Evolutionary conservation across 371 early-diverging fungal species (phyloP).

Genomic region (Furculomyces boomerangus): DNA sequence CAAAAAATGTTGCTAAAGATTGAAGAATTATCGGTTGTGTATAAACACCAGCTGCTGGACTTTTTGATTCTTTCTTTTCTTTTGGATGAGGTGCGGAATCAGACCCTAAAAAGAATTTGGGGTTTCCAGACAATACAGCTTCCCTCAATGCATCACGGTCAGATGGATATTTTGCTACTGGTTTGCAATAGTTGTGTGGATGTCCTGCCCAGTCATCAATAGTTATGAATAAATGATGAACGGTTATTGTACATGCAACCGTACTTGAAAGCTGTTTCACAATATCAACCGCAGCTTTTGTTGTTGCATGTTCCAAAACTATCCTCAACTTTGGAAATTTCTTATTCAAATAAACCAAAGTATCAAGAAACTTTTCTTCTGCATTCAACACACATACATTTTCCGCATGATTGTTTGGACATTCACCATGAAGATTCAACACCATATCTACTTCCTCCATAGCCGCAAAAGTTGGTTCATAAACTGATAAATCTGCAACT

Average conservation of each 20-base stretch:
- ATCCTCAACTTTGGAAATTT: conserved; percentile 87
- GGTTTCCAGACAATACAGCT: conserved; percentile 54
- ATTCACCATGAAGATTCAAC: conserved; percentile 89
- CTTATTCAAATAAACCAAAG: conserved; percentile 60
- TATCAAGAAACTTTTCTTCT: conserved; percentile 76
- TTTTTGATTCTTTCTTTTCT: conserved; percentile 62
- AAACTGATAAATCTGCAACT: conserved; percentile 72
- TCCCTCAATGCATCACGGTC: conserved; percentile 80
- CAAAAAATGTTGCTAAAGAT: conserved; percentile 75
- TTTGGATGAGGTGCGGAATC: conserved; percentile 94
- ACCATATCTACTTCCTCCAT: conserved; percentile 91
- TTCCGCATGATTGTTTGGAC: conserved; percentile 65
- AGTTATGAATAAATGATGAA: conserved; percentile 77
- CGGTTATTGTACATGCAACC: conserved; percentile 87
- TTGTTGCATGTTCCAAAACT: conserved; percentile 92
- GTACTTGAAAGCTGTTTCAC: conserved; percentile 80
- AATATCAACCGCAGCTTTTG: conserved; percentile 79
- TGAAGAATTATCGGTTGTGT: conserved; percentile 69
- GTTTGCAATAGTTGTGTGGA: conserved; percentile 93
- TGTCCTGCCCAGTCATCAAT: conserved; percentile 96
- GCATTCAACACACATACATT: conserved; percentile 90
- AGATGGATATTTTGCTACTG: conserved; percentile 88
- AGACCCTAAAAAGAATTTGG: conserved; percentile 90
- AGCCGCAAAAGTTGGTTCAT: conserved; percentile 81
- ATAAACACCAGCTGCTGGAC: conserved; percentile 78